Conservation (phyloP, 148 eudicot genomes). For the Cornus controversa region DNA sequence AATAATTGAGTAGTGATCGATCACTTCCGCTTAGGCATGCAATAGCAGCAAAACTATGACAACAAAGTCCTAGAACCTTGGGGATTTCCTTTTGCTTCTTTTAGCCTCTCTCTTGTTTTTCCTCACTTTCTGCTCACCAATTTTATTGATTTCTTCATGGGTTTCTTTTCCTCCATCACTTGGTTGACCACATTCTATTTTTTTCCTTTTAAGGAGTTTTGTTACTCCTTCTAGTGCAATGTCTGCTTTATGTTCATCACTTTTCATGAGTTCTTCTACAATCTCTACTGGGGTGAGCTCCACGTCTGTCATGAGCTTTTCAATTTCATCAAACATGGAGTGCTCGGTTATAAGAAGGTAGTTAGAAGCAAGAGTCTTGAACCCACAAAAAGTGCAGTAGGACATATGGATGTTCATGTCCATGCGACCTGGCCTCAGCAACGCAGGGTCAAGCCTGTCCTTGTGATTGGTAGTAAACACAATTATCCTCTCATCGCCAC, state of each 20-base stretch:
- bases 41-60: no score
- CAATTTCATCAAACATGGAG: slow-evolving; percentile 2
- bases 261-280: slow-evolving; percentile 19
- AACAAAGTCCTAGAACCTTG: neutral
- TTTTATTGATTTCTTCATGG: neutral
- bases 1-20: neutral
- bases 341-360: slow-evolving; percentile 9
- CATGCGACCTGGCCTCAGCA: slow-evolving; percentile 23
- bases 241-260: slow-evolving; percentile 1
- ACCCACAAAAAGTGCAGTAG: slow-evolving; percentile 12
- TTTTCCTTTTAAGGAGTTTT: neutral
- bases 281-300: slow-evolving; percentile 16
- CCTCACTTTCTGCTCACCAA: neutral
- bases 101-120: slow-evolving; percentile 1
- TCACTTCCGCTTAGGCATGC: neutral
- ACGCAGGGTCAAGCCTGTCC: slow-evolving; percentile 16
- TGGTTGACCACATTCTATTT: neutral
- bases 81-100: neutral
- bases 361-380: slow-evolving; percentile 15
- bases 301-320: slow-evolving; percentile 7
- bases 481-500: slow-evolving; percentile 19
- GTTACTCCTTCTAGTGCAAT: slow-evolving; percentile 1
- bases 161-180: neutral
- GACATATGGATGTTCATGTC: slow-evolving; percentile 26
- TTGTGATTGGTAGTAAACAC: slow-evolving; percentile 21